These are phyloP conservation scores for Metarhizium humberi DNA, from an alignment of 2,329 filamentous ascomycete species.

Conservation along the genomic window DNA sequence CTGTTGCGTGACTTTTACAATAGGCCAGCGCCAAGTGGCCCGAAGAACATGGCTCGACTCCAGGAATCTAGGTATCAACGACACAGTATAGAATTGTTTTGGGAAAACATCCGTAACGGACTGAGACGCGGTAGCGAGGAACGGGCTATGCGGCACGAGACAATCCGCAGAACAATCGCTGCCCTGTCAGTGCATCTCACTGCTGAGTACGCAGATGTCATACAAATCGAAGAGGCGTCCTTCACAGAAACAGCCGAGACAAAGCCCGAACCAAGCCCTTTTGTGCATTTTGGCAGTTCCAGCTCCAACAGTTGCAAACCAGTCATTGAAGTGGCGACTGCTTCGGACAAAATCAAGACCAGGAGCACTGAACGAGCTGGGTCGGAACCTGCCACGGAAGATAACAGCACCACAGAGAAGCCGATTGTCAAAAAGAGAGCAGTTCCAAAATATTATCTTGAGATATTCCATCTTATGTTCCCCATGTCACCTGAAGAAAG, in stretches of 20 bases:
- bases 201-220: not conserved
- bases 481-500: not conserved
- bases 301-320: not conserved
- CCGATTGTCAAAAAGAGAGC: too few species aligned
- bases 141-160: not conserved
- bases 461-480: conserved; percentile 5
- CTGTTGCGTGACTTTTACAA: too few species aligned
- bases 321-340: not conserved
- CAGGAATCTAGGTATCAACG: too few species aligned
- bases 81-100: too few species aligned
- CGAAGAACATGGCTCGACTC: too few species aligned
- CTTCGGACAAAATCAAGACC: not conserved
- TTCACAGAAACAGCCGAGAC: not conserved
- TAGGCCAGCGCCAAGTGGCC: too few species aligned
- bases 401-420: too few species aligned
- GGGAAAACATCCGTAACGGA: too few species aligned
- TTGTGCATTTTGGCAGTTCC: not conserved
- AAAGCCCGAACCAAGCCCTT: not conserved
- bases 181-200: not conserved
- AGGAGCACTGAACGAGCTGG: too few species aligned
- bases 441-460: not conserved
- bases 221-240: not conserved
- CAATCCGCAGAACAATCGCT: not conserved
- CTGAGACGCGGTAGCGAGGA: too few species aligned
- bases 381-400: too few species aligned